Percentiles rank a stretch among this genome's conserved stretches.
phyloP scores from a whole-genome alignment of 768 basidiomycete species.

The Lactarius evosmus region DNA sequence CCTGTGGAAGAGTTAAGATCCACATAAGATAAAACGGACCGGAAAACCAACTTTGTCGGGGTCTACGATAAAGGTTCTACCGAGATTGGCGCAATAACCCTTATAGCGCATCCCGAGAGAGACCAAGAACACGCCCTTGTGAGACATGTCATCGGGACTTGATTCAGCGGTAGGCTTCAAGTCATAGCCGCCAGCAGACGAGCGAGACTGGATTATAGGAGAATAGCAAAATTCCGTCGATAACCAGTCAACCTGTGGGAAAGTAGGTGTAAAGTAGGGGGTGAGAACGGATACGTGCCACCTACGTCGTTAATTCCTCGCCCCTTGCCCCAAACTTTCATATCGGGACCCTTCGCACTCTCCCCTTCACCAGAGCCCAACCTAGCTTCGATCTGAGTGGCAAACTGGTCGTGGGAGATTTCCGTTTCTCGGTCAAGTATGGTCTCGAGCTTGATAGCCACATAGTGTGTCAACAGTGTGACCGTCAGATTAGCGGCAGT shows the following conservation, averaged over 20 bases:
- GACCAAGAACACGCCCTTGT: conserved; percentile 85
- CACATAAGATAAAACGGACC: conserved; percentile 1
- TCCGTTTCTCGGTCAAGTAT: conserved; percentile 91
- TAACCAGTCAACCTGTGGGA: conserved; percentile 76
- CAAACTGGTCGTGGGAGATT: conserved; percentile 83
- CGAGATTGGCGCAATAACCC: conserved; percentile 89
- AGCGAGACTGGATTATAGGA: conserved; percentile 93
- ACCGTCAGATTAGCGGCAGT: conserved; percentile 77
- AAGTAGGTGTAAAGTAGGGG: conserved; percentile 16
- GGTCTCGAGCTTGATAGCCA: conserved; percentile 82
- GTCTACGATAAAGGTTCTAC: conserved; percentile 92
- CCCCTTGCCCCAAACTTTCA: conserved; percentile 85
- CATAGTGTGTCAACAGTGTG: conserved; percentile 80
- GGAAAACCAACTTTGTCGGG: conserved; percentile 65
- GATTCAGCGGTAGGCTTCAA: conserved; percentile 85
- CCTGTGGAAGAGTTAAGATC: conserved; percentile 44
- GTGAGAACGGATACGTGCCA: conserved; percentile 22
- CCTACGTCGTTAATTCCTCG: conserved; percentile 72
- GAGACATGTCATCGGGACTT: conserved; percentile 74
- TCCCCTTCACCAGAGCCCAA: conserved; percentile 82
- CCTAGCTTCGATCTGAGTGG: conserved; percentile 81
- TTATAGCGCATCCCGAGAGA: conserved; percentile 89
- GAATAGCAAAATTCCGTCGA: conserved; percentile 91
- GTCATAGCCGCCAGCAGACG: conserved; percentile 81
- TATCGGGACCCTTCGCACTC: conserved; percentile 79